phyloP scores from a whole-genome alignment of 129 eudicot species.

The Tanacetum coccineum region DNA sequence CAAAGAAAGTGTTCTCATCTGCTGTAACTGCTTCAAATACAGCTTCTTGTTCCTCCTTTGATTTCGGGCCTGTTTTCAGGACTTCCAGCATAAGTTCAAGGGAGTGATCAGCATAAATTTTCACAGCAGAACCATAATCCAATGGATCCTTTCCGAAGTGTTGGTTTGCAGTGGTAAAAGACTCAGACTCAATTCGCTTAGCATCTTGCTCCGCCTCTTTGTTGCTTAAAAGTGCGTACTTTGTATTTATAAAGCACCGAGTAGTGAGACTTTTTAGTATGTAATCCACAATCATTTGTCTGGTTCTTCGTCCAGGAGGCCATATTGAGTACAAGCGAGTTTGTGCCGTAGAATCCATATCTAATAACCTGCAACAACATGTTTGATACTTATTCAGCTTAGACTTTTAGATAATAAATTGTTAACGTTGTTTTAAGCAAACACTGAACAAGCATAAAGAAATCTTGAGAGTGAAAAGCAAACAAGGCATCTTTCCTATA shows the following conservation, averaged over 20 bases:
- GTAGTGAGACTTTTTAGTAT: conserved; percentile 55
- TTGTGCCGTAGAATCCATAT: conserved; percentile 46
- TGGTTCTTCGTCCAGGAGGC: conserved; percentile 62
- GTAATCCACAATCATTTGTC: conserved; percentile 56
- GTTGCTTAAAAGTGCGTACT: conserved; percentile 55
- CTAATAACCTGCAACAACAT: conserved; percentile 23
- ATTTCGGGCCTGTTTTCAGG: conserved; percentile 52
- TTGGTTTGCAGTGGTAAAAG: conserved; percentile 58
- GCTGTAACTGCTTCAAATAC: conserved; percentile 22
- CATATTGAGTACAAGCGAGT: too few species aligned
- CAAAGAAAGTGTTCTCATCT: conserved; percentile 38
- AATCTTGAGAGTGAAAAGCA: too few species aligned
- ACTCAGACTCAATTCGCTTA: conserved; percentile 43
- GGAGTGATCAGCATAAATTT: conserved; percentile 62
- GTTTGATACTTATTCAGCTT: too few species aligned
- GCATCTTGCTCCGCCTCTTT: conserved; percentile 75
- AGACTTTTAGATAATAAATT: too few species aligned
- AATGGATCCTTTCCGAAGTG: too few species aligned
- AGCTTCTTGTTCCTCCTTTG: conserved; percentile 31
- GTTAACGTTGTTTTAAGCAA: too few species aligned
- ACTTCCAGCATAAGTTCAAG: conserved; percentile 69
- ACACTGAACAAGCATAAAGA: too few species aligned
- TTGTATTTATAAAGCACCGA: conserved; percentile 62
- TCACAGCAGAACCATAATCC: conserved; percentile 57
- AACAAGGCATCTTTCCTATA: too few species aligned